Percentiles rank a stretch among this genome's conserved stretches.
Evolutionary conservation across 2,329 filamentous ascomycete species (phyloP).

Genomic region (Aspergillus sp.): DNA sequence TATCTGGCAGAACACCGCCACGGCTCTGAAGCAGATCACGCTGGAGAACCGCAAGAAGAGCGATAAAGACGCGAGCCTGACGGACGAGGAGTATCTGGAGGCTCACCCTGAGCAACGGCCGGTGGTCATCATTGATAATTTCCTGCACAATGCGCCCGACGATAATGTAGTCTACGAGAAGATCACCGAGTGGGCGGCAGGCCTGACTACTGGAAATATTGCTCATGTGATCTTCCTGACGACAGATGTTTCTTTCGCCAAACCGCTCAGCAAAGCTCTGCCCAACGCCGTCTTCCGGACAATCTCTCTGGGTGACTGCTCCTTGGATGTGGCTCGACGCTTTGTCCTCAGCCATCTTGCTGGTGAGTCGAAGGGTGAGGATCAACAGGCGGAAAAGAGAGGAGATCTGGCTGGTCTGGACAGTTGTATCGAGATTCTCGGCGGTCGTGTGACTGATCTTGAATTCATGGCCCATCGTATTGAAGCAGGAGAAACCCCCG

Average conservation of each 20-base stretch:
- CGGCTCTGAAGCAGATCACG: slow-evolving; percentile 74
- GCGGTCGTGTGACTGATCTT: slow-evolving; percentile 90
- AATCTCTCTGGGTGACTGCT: slow-evolving; percentile 80
- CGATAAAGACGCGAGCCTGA: slow-evolving; percentile 69
- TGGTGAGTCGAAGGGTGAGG: slow-evolving; percentile 34
- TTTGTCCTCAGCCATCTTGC: slow-evolving; percentile 84
- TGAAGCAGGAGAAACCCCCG: slow-evolving; percentile 79
- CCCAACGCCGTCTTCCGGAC: slow-evolving; percentile 89
- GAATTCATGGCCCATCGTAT: slow-evolving; percentile 91
- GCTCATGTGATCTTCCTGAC: slow-evolving; percentile 95
- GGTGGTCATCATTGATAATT: slow-evolving; percentile 88
- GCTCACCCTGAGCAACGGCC: slow-evolving; percentile 80
- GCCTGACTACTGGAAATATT: slow-evolving; percentile 78
- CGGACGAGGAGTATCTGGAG: slow-evolving; percentile 84
- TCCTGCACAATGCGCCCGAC: slow-evolving; percentile 73
- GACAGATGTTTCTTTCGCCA: slow-evolving; percentile 82
- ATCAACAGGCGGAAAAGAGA: slow-evolving; percentile 37
- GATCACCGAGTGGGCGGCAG: slow-evolving; percentile 84
- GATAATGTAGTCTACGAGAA: slow-evolving; percentile 68
- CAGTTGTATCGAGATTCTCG: slow-evolving; percentile 74
- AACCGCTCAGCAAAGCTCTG: slow-evolving; percentile 79
- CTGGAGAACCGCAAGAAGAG: slow-evolving; percentile 66
- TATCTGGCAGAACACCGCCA: slow-evolving; percentile 79
- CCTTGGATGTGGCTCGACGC: slow-evolving; percentile 79
- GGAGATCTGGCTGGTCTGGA: slow-evolving; percentile 71